Evolutionary conservation across 225 moss, liverwort and hornwort genomes (phyloP), one percentile per base, ranked within the genome.

Genomic region (Marchantia paleacea): DNA sequence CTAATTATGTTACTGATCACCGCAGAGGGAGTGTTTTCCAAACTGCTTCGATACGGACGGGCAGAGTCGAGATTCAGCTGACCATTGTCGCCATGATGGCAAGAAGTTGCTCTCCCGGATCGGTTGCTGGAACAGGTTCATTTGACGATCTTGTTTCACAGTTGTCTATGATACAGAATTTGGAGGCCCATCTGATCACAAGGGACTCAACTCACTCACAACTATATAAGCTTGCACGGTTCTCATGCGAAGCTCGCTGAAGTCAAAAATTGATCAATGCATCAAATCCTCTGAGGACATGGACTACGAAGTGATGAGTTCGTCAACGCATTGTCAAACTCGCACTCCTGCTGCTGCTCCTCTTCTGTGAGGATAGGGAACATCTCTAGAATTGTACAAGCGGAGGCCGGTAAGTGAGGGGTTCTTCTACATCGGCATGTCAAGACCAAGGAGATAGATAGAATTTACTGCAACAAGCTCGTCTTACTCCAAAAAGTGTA

Each of bases 101-200:
- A 39, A 39, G 39, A 39, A 39, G 39, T 39, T 39, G n/a, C n/a
- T n/a, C n/a, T n/a, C 19, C 19, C 24, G 22, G 16, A 62, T 19
- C 62, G 24, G n/a, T 24, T 22, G 16, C 6, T 62, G n/a, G 24
- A 62, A 62, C 6, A n/a, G 3, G n/a, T 62, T 6, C 19, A 62
- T 7, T 16, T 7, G 18, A 62, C 24, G 9, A 62, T 15, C 5
- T 62, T 62, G 58, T 19, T 58, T 58, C 58, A 68, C 29, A 8
- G 68, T 68, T 68, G 10, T 31, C 68, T 68, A 68, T 68, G 30
- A 31, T 68, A 68, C 68, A 68, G 28, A 31, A 30, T 68, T 29
- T 26, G 13, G 14, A 68, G 30, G 13, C 57, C 30, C 68, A 29
- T 9, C 8, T 28, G 24, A 14, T 25, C 25, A 13, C 9, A 14